Evolutionary conservation across 176 grass and related monocot genomes (phyloP).

Genomic region (Carex scoparia): DNA sequence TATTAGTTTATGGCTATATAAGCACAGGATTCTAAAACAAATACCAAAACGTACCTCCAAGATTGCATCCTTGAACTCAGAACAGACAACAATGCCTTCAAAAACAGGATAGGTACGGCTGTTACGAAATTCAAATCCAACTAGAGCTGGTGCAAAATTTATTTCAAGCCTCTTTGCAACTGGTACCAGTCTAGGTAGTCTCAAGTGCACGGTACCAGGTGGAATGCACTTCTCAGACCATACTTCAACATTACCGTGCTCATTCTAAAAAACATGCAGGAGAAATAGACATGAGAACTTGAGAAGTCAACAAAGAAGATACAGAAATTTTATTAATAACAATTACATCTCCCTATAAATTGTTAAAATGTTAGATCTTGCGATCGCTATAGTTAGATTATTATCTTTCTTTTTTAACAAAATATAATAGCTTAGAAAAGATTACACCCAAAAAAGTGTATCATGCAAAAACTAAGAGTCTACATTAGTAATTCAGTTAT

Average conservation of each 20-base stretch:
- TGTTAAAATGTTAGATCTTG: neutral
- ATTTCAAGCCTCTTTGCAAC: slow-evolving; percentile 86
- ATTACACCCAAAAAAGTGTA: neutral
- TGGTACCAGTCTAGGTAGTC: slow-evolving; percentile 69
- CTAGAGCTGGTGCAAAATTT: slow-evolving; percentile 84
- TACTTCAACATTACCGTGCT: slow-evolving; percentile 84
- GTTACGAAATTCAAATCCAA: slow-evolving; percentile 89
- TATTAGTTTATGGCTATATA: neutral
- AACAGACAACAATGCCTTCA: slow-evolving; percentile 80
- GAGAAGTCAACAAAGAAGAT: neutral
- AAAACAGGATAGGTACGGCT: slow-evolving; percentile 58
- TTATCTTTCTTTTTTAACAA: neutral
- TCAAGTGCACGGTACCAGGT: slow-evolving; percentile 86
- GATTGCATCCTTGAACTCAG: slow-evolving; percentile 64
- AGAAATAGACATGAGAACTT: too few relatives aligned
- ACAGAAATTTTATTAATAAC: neutral
- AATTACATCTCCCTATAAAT: neutral
- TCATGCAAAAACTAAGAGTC: neutral
- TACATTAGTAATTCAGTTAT: too few relatives aligned
- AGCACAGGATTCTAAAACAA: slow-evolving; percentile 10
- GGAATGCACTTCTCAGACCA: slow-evolving; percentile 99
- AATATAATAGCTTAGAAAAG: neutral
- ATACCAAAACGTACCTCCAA: slow-evolving; percentile 62
- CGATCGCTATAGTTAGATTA: neutral
- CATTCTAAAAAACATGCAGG: slow-evolving; percentile 52